Evolutionary conservation across 2,329 filamentous ascomycete species (phyloP), one percentile per base, ranked within the genome.

Genomic region (Penicillium polonicum): DNA sequence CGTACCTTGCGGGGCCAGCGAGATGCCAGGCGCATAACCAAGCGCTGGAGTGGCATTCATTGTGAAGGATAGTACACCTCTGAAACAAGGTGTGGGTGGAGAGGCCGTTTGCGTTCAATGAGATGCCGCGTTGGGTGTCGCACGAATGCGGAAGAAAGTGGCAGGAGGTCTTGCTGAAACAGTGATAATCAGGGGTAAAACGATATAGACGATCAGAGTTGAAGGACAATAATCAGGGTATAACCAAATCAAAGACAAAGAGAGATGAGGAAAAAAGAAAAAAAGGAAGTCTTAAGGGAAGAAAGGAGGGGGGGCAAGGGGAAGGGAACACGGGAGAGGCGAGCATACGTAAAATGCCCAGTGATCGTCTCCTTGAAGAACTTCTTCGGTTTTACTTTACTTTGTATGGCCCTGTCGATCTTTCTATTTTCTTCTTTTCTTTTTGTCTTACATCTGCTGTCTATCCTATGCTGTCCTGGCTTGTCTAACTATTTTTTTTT

Each of bases 11-110:
- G 66, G 65, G 48, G 65, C 66, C 65, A 71, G 63, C 61, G 70
- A 68, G 50, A 71, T 64, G 65, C 70, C 67, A 57, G 70, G 68
- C 64, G 69, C 66, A 63, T 71, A 72, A 59, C 68, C 62, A 59
- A 70, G 58, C 60, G 67, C 67, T 60, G 69, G 65, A 64, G 67
- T 65, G 65, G 70, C 68, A 66, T 67, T 72, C 70, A 73, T 73
- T 39, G 57, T 68, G 63, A 67, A 60, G 27, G 63, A 52, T 52
- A 27, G 8, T 48, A n/a, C 45, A 55, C 55, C 59, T 60, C 57
- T 66, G 62, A 67, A 62, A 67, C 61, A 52, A 54, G 50, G 57
- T 43, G 44, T 46, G 60, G 44, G 63, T 67, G 60, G 62, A 62
- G 60, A 59, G 61, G 36, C 42, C 35, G 48, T 62, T 56, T 43